Evolutionary conservation across 352 stramenopile genomes (phyloP).

Genomic region (Pythium brassicae): DNA sequence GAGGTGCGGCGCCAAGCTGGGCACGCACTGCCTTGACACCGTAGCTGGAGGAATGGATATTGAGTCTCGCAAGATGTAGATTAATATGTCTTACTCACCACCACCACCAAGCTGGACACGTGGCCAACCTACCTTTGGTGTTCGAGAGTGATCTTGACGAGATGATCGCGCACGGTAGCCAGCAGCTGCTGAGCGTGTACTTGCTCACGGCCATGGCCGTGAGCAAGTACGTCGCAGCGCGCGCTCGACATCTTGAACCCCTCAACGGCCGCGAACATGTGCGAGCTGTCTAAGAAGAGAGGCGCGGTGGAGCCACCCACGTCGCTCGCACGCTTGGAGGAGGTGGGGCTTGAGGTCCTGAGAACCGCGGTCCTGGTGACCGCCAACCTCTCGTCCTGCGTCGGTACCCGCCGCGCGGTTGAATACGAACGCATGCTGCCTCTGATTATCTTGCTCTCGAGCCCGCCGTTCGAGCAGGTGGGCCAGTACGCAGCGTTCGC

Average conservation of each 20-base stretch:
- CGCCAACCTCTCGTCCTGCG: slow-evolving; percentile 92
- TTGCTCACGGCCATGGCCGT: slow-evolving; percentile 90
- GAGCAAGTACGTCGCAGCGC: slow-evolving; percentile 92
- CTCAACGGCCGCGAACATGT: slow-evolving; percentile 87
- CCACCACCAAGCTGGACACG: no score
- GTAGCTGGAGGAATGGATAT: no score
- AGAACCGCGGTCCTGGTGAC: slow-evolving; percentile 91
- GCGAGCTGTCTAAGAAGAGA: slow-evolving; percentile 90
- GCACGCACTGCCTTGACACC: no score
- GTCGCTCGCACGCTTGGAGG: slow-evolving; percentile 90
- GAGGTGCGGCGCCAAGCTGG: slow-evolving; percentile 91
- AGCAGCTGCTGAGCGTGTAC: slow-evolving; percentile 95
- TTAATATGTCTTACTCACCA: no score
- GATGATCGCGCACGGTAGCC: slow-evolving; percentile 89
- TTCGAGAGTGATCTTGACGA: slow-evolving; percentile 85
- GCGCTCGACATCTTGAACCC: slow-evolving; percentile 94
- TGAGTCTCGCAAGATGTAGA: no score
- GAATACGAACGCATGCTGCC: slow-evolving; percentile 92
- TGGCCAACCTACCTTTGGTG: slow-evolving; percentile 93
- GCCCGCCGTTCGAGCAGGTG: slow-evolving; percentile 91
- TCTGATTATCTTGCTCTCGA: slow-evolving; percentile 94
- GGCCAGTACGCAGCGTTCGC: slow-evolving; percentile 95
- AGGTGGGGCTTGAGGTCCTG: slow-evolving; percentile 95
- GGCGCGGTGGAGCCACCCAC: slow-evolving; percentile 94
- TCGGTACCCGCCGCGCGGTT: slow-evolving; percentile 92